A percentile compares a stretch with the other conserved stretches of the same genome.
These are phyloP conservation scores for Hypoxylon cercidicola DNA, from an alignment of 495 filamentous ascomycete genomes.

Conservation along the genomic window DNA sequence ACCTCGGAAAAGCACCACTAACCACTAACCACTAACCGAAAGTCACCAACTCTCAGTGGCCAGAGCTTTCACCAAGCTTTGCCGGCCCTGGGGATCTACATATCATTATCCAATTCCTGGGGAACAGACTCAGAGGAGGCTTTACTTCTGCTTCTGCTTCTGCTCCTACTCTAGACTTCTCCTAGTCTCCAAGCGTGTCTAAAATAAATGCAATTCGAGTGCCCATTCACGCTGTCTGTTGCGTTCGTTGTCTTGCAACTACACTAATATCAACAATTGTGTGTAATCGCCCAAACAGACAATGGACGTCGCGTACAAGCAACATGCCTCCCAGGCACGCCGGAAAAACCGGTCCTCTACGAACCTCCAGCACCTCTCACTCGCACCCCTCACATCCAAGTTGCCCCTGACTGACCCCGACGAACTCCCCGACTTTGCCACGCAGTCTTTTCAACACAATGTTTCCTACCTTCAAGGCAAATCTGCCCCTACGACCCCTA, in stretches of 20 bases:
- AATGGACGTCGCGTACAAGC: slow-evolving; percentile 66
- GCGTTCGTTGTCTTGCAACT: neutral
- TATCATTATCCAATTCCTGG: slow-evolving; percentile 23
- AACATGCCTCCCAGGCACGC: slow-evolving; percentile 58
- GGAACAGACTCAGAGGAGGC: slow-evolving; percentile 26
- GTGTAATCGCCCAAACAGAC: slow-evolving; percentile 8
- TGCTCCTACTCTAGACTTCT: neutral
- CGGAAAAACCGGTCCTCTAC: slow-evolving; percentile 58
- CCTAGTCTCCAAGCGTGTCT: neutral
- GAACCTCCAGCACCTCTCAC: slow-evolving; percentile 64
- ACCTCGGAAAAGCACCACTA: slow-evolving; percentile 24
- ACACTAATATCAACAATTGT: slow-evolving; percentile 1
- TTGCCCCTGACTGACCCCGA: slow-evolving; percentile 69
- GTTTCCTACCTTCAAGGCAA: slow-evolving; percentile 63
- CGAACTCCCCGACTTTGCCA: slow-evolving; percentile 46
- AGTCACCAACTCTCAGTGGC: slow-evolving; percentile 20
- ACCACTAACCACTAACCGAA: slow-evolving; percentile 6
- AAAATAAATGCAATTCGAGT: slow-evolving; percentile 10
- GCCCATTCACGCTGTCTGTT: slow-evolving; percentile 4
- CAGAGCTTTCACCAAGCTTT: slow-evolving; percentile 34
- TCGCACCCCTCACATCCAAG: slow-evolving; percentile 73
- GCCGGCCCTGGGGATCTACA: slow-evolving; percentile 31
- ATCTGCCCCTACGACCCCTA: slow-evolving; percentile 67
- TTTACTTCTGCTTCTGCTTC: neutral
- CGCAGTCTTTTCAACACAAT: slow-evolving; percentile 42